Base-by-base conservation (phyloP, 805 yeast species). In the Barnettozyma populi region DNA sequence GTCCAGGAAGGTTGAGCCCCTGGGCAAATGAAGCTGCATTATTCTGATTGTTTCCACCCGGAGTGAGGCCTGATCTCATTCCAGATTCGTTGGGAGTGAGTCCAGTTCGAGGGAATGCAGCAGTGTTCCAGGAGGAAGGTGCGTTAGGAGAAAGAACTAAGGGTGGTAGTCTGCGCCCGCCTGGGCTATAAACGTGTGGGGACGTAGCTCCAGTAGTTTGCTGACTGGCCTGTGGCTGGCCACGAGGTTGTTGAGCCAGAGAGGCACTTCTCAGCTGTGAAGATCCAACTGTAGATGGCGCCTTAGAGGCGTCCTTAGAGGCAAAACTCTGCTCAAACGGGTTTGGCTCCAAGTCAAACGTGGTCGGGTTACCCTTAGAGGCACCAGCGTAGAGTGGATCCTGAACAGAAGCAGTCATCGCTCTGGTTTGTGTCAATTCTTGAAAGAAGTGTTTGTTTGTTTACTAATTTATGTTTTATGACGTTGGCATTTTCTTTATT, bases 291-390 rank as follows among this genome's bases (percentile, higher is more conserved):
- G 64, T 57, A 9, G 57, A 53, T 8, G 67, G 62, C 19, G 63
- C 54, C 23, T 44, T 48, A 6, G 56, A 46, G 29, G 49, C 47
- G 21, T 73, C 75, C 51, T 79, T 81, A 2, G 80, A 68, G n/a
- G 94, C 97, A 69, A 92, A 92, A 44, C 96, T 86, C 65, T 85
- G 86, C 66, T 92, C 99, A 63, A 92, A 92, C 5, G 97, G 97
- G 60, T 92, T 92, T 9, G 94, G 96, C 65, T 94, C 99, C 49
- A 90, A 71, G 51, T 84, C 92, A 58, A 88, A 78, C 36, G 87
- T 53, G 4, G 61, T 56, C 11, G 58, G 45, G 27, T 42, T 41
- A 14, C 40, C 18, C 21, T 36, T 23, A 18, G 40, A 9, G 10
- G 36, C 19, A 3, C 16, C 41, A 7, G 41, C 25, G 18, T 21